phyloP scores from a whole-genome alignment of 768 basidiomycete genomes.

The Trametes cingulata region DNA sequence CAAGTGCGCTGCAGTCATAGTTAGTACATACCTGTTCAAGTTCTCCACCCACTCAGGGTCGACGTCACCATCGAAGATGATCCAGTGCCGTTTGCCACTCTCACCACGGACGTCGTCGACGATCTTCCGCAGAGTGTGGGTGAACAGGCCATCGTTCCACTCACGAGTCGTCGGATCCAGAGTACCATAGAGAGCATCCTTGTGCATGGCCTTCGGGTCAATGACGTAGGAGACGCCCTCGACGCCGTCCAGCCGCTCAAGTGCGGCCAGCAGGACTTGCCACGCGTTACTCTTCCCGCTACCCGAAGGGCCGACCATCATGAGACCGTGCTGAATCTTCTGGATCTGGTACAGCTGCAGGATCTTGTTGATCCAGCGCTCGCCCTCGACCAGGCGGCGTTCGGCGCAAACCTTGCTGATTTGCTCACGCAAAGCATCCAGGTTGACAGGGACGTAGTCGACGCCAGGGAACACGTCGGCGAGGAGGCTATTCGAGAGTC shows the following conservation, averaged over 20 bases:
- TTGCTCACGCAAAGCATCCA: slow-evolving; percentile 81
- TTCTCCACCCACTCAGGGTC: slow-evolving; percentile 99
- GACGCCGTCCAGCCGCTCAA: slow-evolving; percentile 86
- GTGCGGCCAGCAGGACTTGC: slow-evolving; percentile 88
- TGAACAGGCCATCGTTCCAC: slow-evolving; percentile 99
- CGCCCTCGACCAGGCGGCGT: slow-evolving; percentile 80
- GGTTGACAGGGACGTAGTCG: slow-evolving; percentile 85
- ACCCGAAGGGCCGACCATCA: slow-evolving; percentile 99
- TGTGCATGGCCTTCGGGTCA: slow-evolving; percentile 98
- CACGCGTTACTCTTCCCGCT: slow-evolving; percentile 97
- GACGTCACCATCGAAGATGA: slow-evolving; percentile 98
- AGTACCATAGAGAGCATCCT: slow-evolving; percentile 96
- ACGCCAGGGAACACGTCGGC: slow-evolving; percentile 98
- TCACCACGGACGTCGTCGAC: slow-evolving; percentile 99
- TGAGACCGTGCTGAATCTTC: slow-evolving; percentile 98
- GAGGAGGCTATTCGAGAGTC: slow-evolving; percentile 60
- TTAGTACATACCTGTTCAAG: slow-evolving; percentile 81
- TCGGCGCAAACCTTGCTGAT: slow-evolving; percentile 87
- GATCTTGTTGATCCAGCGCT: slow-evolving; percentile 93
- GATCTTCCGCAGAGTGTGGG: slow-evolving; percentile 95
- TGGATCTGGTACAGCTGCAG: slow-evolving; percentile 98
- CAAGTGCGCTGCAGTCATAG: not conserved
- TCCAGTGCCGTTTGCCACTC: slow-evolving; percentile 96
- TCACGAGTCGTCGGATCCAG: slow-evolving; percentile 96
- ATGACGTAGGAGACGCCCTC: slow-evolving; percentile 97